Conservation (phyloP, 2,329 filamentous ascomycete species). For the Chaetomium sp. region DNA sequence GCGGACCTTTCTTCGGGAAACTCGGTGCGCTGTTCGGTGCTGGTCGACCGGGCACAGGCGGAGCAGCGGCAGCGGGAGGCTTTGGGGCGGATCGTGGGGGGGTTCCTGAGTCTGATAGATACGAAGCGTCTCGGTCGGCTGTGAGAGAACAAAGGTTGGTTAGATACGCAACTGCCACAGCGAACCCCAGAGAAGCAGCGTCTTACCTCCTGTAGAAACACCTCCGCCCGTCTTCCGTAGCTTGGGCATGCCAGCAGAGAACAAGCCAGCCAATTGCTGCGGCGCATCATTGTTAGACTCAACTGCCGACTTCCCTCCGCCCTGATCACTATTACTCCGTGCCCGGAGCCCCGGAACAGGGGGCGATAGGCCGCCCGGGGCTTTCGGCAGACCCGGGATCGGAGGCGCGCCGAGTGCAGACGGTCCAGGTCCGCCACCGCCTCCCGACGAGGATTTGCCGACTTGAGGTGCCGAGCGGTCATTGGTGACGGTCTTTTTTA, state of each 20-base stretch:
- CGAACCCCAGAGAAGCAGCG: neutral
- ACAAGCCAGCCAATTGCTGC: conserved; percentile 79
- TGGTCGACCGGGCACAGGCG: conserved; percentile 51
- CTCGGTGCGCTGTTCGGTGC: conserved; percentile 41
- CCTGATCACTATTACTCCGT: conserved; percentile 78
- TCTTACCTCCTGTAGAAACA: conserved; percentile 62
- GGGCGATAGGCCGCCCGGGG: conserved; percentile 62
- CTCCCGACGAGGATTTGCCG: conserved; percentile 41
- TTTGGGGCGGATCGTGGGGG: conserved; percentile 45
- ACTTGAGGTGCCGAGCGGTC: conserved; percentile 81
- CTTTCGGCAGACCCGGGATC: conserved; percentile 57
- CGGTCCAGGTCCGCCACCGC: conserved; percentile 43
- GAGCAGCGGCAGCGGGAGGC: conserved; percentile 52
- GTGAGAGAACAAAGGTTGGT: conserved; percentile 10
- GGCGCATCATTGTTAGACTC: conserved; percentile 48
- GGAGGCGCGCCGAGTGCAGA: conserved; percentile 69
- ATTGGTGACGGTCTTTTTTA: conserved; percentile 87
- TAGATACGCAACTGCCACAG: conserved; percentile 9
- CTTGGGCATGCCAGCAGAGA: conserved; percentile 93
- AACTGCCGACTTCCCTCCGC: conserved; percentile 40
- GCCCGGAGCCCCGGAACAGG: conserved; percentile 59
- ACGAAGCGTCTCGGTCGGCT: conserved; percentile 65
- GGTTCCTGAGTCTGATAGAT: conserved; percentile 73
- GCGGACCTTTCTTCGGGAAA: conserved; percentile 54
- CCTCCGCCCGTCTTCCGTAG: conserved; percentile 79